Percentiles rank a stretch among this genome's conserved stretches.
phyloP scores from a whole-genome alignment of 2,329 filamentous ascomycete species.

The Phymatotrichopsis omnivora region DNA sequence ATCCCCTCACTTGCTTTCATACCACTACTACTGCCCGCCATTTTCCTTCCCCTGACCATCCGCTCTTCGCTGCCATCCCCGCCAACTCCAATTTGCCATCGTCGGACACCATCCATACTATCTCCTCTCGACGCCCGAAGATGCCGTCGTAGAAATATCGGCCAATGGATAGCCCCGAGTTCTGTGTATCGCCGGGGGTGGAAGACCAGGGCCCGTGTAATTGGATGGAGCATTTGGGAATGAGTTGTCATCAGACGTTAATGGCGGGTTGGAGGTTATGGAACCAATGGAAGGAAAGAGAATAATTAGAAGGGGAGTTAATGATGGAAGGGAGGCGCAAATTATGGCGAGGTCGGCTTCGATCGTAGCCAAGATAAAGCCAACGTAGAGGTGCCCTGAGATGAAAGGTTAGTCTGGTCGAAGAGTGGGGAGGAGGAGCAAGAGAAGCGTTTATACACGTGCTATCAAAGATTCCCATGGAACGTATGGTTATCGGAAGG shows the following conservation, averaged over 20 bases:
- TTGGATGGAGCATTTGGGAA: too few relatives aligned
- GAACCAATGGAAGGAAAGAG: too few relatives aligned
- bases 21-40: slow-evolving; percentile 7
- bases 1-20: slow-evolving; percentile 11
- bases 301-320: slow-evolving; percentile 18
- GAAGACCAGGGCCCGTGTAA: too few relatives aligned
- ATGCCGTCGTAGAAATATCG: slow-evolving; percentile 24
- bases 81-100: background rate
- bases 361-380: slow-evolving; percentile 20
- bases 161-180: too few relatives aligned
- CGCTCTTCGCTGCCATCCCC: background rate
- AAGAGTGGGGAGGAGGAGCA: background rate
- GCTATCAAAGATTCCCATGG: slow-evolving; percentile 11
- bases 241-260: too few relatives aligned
- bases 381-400: slow-evolving; percentile 19
- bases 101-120: background rate
- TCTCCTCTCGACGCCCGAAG: background rate
- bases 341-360: slow-evolving; percentile 21
- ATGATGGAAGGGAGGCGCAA: slow-evolving; percentile 17
- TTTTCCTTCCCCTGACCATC: slow-evolving; percentile 22
- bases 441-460: slow-evolving; percentile 6
- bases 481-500: slow-evolving; percentile 15
- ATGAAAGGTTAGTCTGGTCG: background rate
- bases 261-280: too few relatives aligned
- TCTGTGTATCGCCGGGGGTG: too few relatives aligned